Conservation (phyloP, 345 rosid genomes). For the Erodium maritimum region DNA sequence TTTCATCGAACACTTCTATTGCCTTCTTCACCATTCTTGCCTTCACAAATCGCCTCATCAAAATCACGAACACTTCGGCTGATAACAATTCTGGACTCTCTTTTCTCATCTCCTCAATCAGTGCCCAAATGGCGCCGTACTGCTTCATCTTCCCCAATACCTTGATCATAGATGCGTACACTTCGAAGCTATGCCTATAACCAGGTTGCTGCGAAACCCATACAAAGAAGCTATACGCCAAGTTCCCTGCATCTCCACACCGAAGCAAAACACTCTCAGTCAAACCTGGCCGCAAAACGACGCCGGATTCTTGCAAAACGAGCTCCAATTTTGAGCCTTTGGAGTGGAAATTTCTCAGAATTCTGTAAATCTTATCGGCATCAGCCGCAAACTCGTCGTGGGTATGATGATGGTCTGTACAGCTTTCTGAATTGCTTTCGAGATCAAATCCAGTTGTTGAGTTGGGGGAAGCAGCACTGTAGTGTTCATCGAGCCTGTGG, state of each 20-base stretch:
- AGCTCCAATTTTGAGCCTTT: conserved; percentile 67
- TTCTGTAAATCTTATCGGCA: conserved; percentile 68
- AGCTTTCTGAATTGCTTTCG: conserved; percentile 14
- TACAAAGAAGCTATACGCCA: conserved; percentile 66
- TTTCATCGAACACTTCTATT: conserved; percentile 75
- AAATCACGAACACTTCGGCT: conserved; percentile 52
- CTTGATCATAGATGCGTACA: conserved; percentile 63
- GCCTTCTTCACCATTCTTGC: conserved; percentile 75
- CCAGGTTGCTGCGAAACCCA: conserved; percentile 84
- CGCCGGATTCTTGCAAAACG: conserved; percentile 66
- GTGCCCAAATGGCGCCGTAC: conserved; percentile 76
- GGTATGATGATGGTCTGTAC: conserved; percentile 7
- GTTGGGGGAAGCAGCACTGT: conserved; percentile 1
- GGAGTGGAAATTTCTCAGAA: conserved; percentile 58
- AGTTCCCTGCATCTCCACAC: conserved; percentile 81
- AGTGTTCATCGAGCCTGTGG: background rate
- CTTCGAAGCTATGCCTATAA: conserved; percentile 50
- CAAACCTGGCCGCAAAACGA: conserved; percentile 50
- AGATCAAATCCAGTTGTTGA: conserved; percentile 31
- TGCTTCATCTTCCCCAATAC: conserved; percentile 76
- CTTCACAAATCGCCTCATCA: conserved; percentile 66
- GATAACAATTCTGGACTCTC: conserved; percentile 60
- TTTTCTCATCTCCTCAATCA: conserved; percentile 78
- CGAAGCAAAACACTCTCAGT: conserved; percentile 78
- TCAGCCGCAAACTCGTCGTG: conserved; percentile 56